Evolutionary conservation across 2,329 filamentous ascomycete genomes (phyloP).

Genomic region (Trichoderma koningiopsis): DNA sequence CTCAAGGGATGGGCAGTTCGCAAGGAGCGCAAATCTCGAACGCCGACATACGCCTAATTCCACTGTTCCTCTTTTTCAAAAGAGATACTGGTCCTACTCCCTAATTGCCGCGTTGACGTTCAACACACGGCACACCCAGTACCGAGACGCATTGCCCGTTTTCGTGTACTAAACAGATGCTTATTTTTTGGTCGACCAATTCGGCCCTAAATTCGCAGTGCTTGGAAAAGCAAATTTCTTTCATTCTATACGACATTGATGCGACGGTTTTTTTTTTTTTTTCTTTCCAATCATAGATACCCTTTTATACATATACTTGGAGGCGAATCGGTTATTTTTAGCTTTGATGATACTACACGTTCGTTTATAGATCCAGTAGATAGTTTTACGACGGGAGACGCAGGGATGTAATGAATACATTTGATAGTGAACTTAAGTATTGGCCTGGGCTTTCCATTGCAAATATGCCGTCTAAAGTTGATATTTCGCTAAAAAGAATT

Average conservation of each 20-base stretch:
- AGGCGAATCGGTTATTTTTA: constrained; percentile 12
- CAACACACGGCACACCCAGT: not conserved
- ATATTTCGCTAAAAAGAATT: not conserved
- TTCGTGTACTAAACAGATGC: not conserved
- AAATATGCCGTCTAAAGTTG: not conserved
- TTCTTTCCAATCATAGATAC: constrained; percentile 6
- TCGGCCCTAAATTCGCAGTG: not conserved
- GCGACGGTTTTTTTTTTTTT: not conserved
- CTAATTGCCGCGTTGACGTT: not conserved
- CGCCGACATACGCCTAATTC: not conserved
- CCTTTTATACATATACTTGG: constrained; percentile 14
- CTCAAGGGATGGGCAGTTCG: constrained; percentile 83
- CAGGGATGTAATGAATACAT: not conserved
- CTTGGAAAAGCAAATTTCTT: not conserved
- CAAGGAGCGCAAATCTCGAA: constrained; percentile 40
- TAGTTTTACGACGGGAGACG: not conserved
- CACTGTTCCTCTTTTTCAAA: not conserved
- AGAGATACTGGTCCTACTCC: not conserved
- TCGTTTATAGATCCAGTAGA: constrained; percentile 10
- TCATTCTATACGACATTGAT: constrained; percentile 12
- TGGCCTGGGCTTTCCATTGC: not conserved
- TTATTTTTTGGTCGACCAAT: not conserved
- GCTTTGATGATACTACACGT: constrained; percentile 20
- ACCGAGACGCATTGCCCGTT: not conserved
- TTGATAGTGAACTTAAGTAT: not conserved